Base-by-base conservation (phyloP, 2,329 filamentous ascomycete genomes). In the Pestalotiopsis sp. region DNA sequence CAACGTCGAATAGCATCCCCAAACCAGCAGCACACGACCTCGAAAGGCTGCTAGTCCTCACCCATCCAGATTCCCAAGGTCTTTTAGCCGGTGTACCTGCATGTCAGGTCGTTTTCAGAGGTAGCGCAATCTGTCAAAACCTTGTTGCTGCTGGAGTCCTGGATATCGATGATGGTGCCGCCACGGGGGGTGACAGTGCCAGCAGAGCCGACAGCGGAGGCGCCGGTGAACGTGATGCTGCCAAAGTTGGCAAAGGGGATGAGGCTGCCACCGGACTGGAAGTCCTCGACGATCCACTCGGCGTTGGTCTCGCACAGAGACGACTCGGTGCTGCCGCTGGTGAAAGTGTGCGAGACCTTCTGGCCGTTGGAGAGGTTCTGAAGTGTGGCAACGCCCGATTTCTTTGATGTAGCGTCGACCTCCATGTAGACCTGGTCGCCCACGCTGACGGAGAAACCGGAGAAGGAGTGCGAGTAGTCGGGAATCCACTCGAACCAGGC, bases 251-350 rank as follows among this genome's bases (percentile, higher is more conserved):
- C 82, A 65, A 87, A 78, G 4, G 80, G 76, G 6, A 87, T 82
- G 66, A 83, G 78, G 25, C 74, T 70, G 55, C 74, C 74, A 58
- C 79, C 78, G 3, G 76, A 75, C 70, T 83, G 79, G 71, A 84
- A 86, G 71, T 86, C 86, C 79, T 90, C 88, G 14, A 90, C 87
- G 71, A 90, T 90, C 87, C 88, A 91, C 74, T 90, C 88, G 12
- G 87, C 88, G 70, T 89, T 89, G 72, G 84, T 84, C 73, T 87
- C 81, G 73, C 84, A 86, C 13, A 90, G 82, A 12, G 73, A 70
- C 14, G 77, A 77, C 2, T 75, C 74, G 62, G 86, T 79, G 65
- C 78, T 80, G 58, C 73, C 79, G 76, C 90, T 84, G 3, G 79
- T 82, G 31, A 62, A 62, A n/a, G 59, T 36, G 78, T 90, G 84